Conservation (phyloP, 768 basidiomycete genomes). For the Rubroboletus satanas region DNA sequence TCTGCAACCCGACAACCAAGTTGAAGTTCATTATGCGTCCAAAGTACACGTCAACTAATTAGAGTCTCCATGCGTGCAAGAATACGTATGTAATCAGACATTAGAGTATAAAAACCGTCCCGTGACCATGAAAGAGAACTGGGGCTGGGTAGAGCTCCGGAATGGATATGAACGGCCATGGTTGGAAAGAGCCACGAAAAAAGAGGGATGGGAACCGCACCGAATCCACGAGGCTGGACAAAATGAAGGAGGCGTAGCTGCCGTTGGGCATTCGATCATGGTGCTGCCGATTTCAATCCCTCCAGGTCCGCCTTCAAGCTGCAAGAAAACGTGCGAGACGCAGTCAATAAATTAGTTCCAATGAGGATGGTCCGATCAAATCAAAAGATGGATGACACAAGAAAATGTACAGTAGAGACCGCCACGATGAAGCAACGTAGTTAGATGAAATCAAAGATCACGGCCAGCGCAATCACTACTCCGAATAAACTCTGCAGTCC, state of each 20-base stretch:
- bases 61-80: slow-evolving; percentile 21
- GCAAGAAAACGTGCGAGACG: slow-evolving; percentile 26
- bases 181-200: slow-evolving; percentile 21
- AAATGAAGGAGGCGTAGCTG: slow-evolving; percentile 3
- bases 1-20: too few relatives aligned
- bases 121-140: neutral
- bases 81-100: slow-evolving; percentile 26
- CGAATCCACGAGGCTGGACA: slow-evolving; percentile 35
- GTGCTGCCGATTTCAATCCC: slow-evolving; percentile 36
- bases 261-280: slow-evolving; percentile 22
- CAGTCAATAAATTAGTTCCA: slow-evolving; percentile 39
- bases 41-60: slow-evolving; percentile 23
- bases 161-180: slow-evolving; percentile 15
- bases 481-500: slow-evolving; percentile 54
- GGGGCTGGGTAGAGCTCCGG: slow-evolving; percentile 1
- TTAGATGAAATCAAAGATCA: slow-evolving; percentile 53
- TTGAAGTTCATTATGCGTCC: slow-evolving; percentile 11
- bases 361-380: slow-evolving; percentile 10
- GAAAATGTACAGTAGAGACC: slow-evolving; percentile 19
- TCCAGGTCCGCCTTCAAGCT: slow-evolving; percentile 72
- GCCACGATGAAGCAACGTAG: slow-evolving; percentile 15
- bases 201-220: slow-evolving; percentile 25
- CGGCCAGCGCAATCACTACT: slow-evolving; percentile 49
- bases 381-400: slow-evolving; percentile 13
- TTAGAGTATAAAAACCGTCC: slow-evolving; percentile 27